Base-by-base conservation (phyloP, 140 eudicot genomes). In the Stevia rebaudiana region DNA sequence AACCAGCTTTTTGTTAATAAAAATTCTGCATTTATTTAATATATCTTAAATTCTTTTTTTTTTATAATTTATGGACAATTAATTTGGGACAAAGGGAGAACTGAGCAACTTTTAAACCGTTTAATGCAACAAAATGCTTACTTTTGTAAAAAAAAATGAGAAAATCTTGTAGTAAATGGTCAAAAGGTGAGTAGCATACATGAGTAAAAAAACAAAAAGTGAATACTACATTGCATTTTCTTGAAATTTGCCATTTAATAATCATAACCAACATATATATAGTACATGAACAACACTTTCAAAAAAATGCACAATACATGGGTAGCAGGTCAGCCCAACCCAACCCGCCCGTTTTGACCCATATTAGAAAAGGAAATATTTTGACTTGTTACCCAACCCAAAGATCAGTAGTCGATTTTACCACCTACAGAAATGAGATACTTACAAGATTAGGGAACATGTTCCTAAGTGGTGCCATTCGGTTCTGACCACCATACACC, bases 381-480 rank as follows among this genome's bases (percentile, higher is more conserved):
- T 62, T 43, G 28, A 30, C 31, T 44, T 8, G 8, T 17, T 15
- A 63, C 43, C 30, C 58, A 25, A 64, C 44, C 30, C 35, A 4
- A 11, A 51, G 2, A 21, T 35, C 35, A 11, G 15, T 11, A 11
- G 15, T 11, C 3, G 17, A 51, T 62, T 9, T 11, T 18, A 18
- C 30, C 58, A 64, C 36, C 21, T 18, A 12, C 25, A 48, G 54
- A 58, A 25, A 50, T 61, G 62, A 39, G 50, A 36, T 67, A 24
- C 88, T 81, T 72, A 92, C 98, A 68, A 87, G 95, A 85, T 92
- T 92, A 18, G 98, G 98, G 79, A 92, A 88, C 98, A 92, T 92
- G 79, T 92, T 92, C 73, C 98, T 81, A 43, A 92, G 95, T 22
- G 98, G 98, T 30, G 98, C 98, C 98, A 92, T 92, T 46, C 98